phyloP scores from a whole-genome alignment of 495 filamentous ascomycete species.

The Penicillium mononematosum region DNA sequence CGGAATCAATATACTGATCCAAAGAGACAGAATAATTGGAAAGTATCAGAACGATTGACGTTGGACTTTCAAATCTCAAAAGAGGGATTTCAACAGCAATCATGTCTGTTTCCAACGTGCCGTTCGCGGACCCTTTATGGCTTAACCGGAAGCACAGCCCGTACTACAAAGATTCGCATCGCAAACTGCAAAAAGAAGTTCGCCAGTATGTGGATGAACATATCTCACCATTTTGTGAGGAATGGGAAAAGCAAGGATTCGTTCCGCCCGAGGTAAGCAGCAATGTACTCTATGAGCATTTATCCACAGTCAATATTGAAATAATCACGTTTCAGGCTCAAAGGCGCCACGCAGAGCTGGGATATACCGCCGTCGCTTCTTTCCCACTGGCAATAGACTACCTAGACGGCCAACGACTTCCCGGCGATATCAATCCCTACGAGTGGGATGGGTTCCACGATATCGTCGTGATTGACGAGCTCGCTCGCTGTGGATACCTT shows the following conservation, averaged over 20 bases:
- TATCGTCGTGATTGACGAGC: constrained; percentile 43
- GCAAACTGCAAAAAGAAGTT: constrained; percentile 60
- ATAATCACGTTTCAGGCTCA: constrained; percentile 11
- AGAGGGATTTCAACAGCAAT: too few species aligned
- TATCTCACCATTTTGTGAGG: constrained; percentile 37
- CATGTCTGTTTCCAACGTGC: constrained; percentile 24
- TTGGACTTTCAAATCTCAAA: too few species aligned
- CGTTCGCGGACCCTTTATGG: constrained; percentile 75
- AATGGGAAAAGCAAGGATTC: constrained; percentile 30
- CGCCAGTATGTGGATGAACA: constrained; percentile 65
- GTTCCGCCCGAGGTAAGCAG: constrained; percentile 19
- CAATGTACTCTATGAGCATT: too few species aligned
- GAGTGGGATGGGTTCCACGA: constrained; percentile 46
- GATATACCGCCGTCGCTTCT: constrained; percentile 25
- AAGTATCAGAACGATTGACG: too few species aligned
- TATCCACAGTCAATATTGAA: background rate
- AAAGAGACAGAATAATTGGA: too few species aligned
- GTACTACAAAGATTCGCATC: constrained; percentile 71
- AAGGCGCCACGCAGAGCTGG: constrained; percentile 20
- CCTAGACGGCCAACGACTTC: constrained; percentile 24
- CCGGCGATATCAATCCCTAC: constrained; percentile 29
- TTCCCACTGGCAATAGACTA: constrained; percentile 24
- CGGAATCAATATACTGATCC: too few species aligned
- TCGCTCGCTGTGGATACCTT: constrained; percentile 37
- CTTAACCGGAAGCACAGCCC: constrained; percentile 64